Evolutionary conservation across 139 green algal genomes (phyloP).

Genomic region (Picochlorum sp.): DNA sequence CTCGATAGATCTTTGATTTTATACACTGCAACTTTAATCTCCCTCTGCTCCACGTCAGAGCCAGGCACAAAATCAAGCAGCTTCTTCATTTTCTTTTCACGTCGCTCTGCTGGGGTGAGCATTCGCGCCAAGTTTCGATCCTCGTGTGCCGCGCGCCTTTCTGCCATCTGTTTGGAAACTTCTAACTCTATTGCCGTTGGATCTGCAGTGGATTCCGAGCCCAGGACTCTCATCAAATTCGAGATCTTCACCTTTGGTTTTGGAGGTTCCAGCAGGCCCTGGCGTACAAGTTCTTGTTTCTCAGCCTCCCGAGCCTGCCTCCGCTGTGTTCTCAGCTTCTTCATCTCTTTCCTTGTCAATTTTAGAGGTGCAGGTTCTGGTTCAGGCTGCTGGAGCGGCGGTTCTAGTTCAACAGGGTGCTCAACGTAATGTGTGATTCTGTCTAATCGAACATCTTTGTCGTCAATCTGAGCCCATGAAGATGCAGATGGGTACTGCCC

Average conservation of each 20-base stretch:
- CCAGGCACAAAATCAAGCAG: conserved; percentile 63
- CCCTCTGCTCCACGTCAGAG: background rate
- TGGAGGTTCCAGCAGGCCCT: conserved; percentile 87
- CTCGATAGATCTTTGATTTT: conserved; percentile 39
- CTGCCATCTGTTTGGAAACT: conserved; percentile 74
- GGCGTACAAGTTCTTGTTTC: conserved; percentile 91
- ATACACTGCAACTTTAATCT: conserved; percentile 30
- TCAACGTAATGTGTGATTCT: conserved; percentile 69
- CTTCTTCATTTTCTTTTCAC: conserved; percentile 91
- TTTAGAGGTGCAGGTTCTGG: conserved; percentile 72
- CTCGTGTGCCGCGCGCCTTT: conserved; percentile 80
- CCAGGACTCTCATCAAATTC: conserved; percentile 93
- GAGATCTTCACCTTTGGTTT: conserved; percentile 94
- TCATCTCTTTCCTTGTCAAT: conserved; percentile 77
- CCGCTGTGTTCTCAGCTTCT: conserved; percentile 94
- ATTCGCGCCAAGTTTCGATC: conserved; percentile 91
- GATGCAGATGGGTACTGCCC: conserved; percentile 40
- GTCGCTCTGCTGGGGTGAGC: conserved; percentile 84
- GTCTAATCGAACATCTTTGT: conserved; percentile 4
- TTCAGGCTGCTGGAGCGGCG: conserved; percentile 67
- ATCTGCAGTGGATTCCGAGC: conserved; percentile 74
- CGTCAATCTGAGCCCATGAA: background rate
- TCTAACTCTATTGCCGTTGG: conserved; percentile 88
- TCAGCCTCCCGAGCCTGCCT: conserved; percentile 87
- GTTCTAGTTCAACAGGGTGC: conserved; percentile 84